Base-by-base conservation (phyloP, 1,284 basidiomycete genomes). In the Singerocomus inundabilis region DNA sequence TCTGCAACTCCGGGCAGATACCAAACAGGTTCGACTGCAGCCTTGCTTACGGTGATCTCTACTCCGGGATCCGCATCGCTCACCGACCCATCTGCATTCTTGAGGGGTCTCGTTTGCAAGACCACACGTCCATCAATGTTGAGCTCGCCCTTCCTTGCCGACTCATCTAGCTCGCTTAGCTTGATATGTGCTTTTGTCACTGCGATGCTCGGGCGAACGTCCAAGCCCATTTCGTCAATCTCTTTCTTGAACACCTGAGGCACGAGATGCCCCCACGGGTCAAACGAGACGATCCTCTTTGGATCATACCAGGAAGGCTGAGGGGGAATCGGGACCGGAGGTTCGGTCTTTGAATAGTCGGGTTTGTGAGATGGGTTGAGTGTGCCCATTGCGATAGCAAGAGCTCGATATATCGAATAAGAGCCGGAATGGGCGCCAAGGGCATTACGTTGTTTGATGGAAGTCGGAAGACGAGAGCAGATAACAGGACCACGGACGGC, bases 371-470 rank as follows among this genome's bases (percentile, higher is more conserved):
- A 81, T 0, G 92, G 91, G 39, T 85, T 78, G 49, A 98, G 83
- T 26, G 91, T 82, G 43, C 93, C 93, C 81, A 95, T 90, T 3
- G 93, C 93, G 61, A 95, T 91, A 10, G 90, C 84, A 11, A 98
- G 79, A 0, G 95, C 92, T 38, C 93, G 85, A 70, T 98, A 98
- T 70, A 98, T 93, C 10, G 90, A 93, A 72, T 98, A 98, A 2
- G 88, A 91, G 11, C 94, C 95, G 0, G 86, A 88, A 66, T 98
- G 94, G 0, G 96, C 94, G 12, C 95, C 95, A 64, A 98, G 82
- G 11, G 95, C 90, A 69, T 98, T 98, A 49, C 95, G 86, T 51
- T 86, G 80, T 69, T 94, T 94, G 72, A 98, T 88, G 44, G 86
- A 87, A 28, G 81, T 79, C 0, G 87, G 82, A 36, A 95, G 85